Evolutionary conservation across 129 eudicot genomes (phyloP), one percentile per base, ranked within the genome.

Genomic region (Lactuca saligna): DNA sequence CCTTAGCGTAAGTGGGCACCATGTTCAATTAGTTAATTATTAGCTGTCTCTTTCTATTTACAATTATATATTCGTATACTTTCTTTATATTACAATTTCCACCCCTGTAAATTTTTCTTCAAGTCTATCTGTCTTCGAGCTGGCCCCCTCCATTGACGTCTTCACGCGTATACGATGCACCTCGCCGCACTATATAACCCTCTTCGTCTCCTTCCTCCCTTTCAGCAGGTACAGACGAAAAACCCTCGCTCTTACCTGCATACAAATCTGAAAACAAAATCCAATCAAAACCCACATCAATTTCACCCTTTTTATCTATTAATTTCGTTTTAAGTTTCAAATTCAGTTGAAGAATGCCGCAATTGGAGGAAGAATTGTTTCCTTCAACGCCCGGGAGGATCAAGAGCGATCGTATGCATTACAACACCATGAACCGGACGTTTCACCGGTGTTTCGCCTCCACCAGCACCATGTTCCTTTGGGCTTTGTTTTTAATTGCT

Each of bases 351-450:
- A 42, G 10, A 11, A 65, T 67, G 57, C 71, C 32, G 55, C 66
- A 42, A 5, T 49, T 67, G 15, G 70, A 76, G 6, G 75, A 76
- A 20, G 70, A 68, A 5, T 13, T 68, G 2, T 76, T 68, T 7
- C 80, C 80, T 2, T 80, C 81, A 46, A 81, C 81, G 39, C 85
- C 85, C 6, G 81, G 82, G 6, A 81, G 76, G 63, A 71, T 81
- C 2, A 81, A 81, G 63, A 80, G 74, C 34, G 80, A 80, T 25
- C 73, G 81, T 3, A 6, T 41, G 5, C 61, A 73, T 38, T 29
- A 61, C 3, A 61, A n/a, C 54, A 55, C 17, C 14, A 38, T 73
- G 46, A 63, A 64, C 57, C 69, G 78, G 12, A 51, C 77, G 0
- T 66, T 81, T 6, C 54, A 72, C 54, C 70, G 85, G 5, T 81